Conservation (phyloP, 2,329 filamentous ascomycete species). For the Aspergillus transmontanensis region DNA sequence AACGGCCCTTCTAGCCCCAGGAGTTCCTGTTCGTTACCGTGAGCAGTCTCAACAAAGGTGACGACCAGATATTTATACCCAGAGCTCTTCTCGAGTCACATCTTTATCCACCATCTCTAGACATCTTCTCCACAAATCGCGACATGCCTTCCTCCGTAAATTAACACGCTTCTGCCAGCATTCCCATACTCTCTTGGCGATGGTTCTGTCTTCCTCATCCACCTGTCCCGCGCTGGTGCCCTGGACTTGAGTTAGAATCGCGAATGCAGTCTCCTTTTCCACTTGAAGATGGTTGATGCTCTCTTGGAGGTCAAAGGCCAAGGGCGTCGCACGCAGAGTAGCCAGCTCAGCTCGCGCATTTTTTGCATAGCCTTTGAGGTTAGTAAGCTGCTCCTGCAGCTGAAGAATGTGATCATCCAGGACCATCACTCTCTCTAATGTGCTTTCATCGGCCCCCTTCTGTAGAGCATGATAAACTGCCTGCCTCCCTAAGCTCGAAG, state of each 20-base stretch:
- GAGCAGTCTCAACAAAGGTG: constrained; percentile 1
- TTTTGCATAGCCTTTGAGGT: constrained; percentile 52
- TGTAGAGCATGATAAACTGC: constrained; percentile 62
- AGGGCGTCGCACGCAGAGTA: constrained; percentile 51
- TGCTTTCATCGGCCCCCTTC: constrained; percentile 52
- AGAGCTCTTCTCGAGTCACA: constrained; percentile 52
- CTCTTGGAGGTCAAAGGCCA: constrained; percentile 53
- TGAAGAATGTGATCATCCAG: constrained; percentile 53
- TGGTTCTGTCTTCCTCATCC: constrained; percentile 50
- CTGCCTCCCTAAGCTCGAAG: constrained; percentile 58
- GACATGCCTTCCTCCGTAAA: constrained; percentile 52
- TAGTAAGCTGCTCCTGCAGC: constrained; percentile 49
- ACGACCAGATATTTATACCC: constrained; percentile 41
- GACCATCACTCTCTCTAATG: constrained; percentile 51
- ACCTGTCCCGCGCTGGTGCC: constrained; percentile 46
- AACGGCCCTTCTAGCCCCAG: constrained; percentile 39
- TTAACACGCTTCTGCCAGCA: constrained; percentile 45
- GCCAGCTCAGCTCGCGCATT: constrained; percentile 51
- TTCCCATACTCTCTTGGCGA: constrained; percentile 50
- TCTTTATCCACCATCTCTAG: constrained; percentile 51
- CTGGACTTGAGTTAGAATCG: constrained; percentile 45
- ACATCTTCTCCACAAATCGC: constrained; percentile 54
- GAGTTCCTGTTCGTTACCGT: constrained; percentile 30
- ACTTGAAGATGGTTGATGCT: constrained; percentile 47
- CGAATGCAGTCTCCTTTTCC: constrained; percentile 46